Base-by-base conservation (phyloP, 192 early-diverging fungal genomes). In the Backusella morwellensis region DNA sequence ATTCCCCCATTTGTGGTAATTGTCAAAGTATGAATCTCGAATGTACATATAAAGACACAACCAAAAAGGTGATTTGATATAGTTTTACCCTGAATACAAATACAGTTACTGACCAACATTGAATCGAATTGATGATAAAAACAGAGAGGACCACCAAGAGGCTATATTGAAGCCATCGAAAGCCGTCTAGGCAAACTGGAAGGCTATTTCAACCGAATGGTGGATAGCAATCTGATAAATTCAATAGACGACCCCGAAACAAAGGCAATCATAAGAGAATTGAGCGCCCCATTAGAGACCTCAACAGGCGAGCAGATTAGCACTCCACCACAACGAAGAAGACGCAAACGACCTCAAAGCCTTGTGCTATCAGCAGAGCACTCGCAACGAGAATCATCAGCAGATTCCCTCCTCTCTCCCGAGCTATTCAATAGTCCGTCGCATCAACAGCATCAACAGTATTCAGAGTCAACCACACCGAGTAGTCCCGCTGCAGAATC, bases 161-260 rank as follows among this genome's bases (percentile, higher is more conserved):
- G 94, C 34, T 96, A 96, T 76, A 95, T 95, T 29, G 94, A 95
- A 68, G 92, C 89, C 11, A 90, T 96, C 9, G 94, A 96, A 75
- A 90, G 84, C 70, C 83, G 92, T 70, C 80, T 96, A 35, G 89
- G 89, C 74, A 83, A 88, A 66, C 86, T 93, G 75, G 93, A 96
- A 75, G 84, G 80, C 15, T 82, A 93, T 12, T 82, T 96, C 14
- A 82, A 81, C 29, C 83, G 80, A 34, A 79, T 92, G 0, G 85
- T 90, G 12, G 83, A 87, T 63, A 74, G 70, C 4, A 29, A 63
- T 26, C 3, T 29, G 12, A 29, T 63, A 3, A 14, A 63, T 26
- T 14, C 56, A 34, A 83, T 85, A n/a, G 68, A 70, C 4, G 90
- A 90, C 42, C 83, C 82, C 11, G 67, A 77, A 40, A 72, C 78